Evolutionary conservation across 2,329 filamentous ascomycete genomes (phyloP).

Genomic region (Penicillium sumatraense): DNA sequence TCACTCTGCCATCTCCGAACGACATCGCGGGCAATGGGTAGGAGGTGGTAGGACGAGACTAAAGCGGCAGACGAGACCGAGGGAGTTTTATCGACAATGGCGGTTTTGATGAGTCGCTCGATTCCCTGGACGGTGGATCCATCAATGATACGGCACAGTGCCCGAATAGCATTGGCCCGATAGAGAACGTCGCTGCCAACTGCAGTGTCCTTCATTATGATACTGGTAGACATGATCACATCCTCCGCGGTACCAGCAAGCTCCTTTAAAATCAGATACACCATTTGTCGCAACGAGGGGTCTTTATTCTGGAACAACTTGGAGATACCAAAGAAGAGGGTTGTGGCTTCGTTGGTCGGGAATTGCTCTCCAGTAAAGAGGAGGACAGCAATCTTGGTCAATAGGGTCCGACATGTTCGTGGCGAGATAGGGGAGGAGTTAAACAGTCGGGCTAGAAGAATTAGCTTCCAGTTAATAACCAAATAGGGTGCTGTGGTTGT

Average conservation of each 20-base stretch:
- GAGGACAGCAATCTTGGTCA: constrained; percentile 96
- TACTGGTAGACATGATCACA: constrained; percentile 99
- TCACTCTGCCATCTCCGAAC: constrained; percentile 98
- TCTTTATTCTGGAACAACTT: constrained; percentile 99
- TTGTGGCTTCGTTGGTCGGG: constrained; percentile 95
- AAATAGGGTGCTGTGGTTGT: constrained; percentile 14
- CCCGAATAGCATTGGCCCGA: constrained; percentile 93
- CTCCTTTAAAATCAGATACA: constrained; percentile 98
- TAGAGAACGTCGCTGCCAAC: constrained; percentile 93
- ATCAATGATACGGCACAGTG: constrained; percentile 95
- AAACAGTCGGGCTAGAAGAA: constrained; percentile 81
- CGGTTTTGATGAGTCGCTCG: constrained; percentile 97
- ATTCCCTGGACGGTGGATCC: constrained; percentile 96
- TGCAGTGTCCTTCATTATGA: constrained; percentile 99
- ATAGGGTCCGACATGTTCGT: constrained; percentile 92
- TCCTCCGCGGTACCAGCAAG: constrained; percentile 93
- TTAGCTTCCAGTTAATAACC: constrained; percentile 16
- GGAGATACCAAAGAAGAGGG: constrained; percentile 97
- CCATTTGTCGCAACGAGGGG: constrained; percentile 96
- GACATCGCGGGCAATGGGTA: constrained; percentile 93
- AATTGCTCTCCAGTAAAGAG: constrained; percentile 97
- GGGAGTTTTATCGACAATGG: constrained; percentile 98
- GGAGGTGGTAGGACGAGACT: constrained; percentile 95
- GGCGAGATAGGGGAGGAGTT: constrained; percentile 97
- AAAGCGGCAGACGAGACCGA: constrained; percentile 95